Evolutionary conservation across 192 early-diverging fungal genomes (phyloP), one percentile per base, ranked within the genome.

Genomic region (Entophlyctis helioformis): DNA sequence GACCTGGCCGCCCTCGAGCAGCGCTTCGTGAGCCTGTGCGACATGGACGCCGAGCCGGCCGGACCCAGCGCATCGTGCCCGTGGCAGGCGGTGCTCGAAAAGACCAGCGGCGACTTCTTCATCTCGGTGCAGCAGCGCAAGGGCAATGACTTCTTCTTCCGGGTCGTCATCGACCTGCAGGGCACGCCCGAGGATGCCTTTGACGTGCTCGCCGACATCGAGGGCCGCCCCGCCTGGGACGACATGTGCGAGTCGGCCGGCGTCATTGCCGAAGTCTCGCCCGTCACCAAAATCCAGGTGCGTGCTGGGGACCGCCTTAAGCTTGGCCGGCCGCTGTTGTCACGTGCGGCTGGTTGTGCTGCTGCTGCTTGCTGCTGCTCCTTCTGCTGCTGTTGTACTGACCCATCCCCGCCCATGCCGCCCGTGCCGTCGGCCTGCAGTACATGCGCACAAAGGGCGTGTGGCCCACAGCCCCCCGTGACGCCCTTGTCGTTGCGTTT

Each of bases 381-480:
- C n/a, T 7, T 15, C 15, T 15, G 33, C 7, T 10, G 33, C 7
- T 34, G 15, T 15, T 15, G 7, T 34, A 34, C 35, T 36, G 13
- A 36, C 35, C 35, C 13, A 36, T 16, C 0, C 13, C 35, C 40
- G 22, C 22, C 18, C 18, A 46, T n/a, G 11, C 40, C 35, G 36
- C 25, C 0, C 16, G 22, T 13, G 12, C 39, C 18, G 18, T 31
- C 36, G 34, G 36, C 33, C 24, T 33, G 1, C 58, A 64, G 61
- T 70, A 51, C 39, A 62, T 70, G 44, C 52, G 57, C 22, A 62
- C 67, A 34, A 64, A 63, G 31, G 67, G 56, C 21, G 38, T 66
- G n/a, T 70, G 53, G 50, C 67, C 67, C 26, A 62, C 63, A 12
- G 51, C 64, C 20, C 41, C 59, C 29, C 51, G 67, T 27, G 47